phyloP scores from a whole-genome alignment of 805 yeast species.

The Ogataea siamensis region DNA sequence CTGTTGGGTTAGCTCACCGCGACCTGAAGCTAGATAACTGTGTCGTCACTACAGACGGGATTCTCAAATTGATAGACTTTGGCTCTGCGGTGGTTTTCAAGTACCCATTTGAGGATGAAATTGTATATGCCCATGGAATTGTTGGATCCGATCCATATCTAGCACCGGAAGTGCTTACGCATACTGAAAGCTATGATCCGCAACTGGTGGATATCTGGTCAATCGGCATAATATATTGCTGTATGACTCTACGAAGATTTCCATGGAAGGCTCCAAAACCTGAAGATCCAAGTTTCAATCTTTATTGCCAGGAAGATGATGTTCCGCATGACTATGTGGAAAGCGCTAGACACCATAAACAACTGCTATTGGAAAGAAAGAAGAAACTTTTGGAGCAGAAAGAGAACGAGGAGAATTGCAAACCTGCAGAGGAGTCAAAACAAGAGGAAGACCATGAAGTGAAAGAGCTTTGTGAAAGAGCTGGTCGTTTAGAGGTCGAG shows the following conservation, averaged over 20 bases:
- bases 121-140: conserved; percentile 66
- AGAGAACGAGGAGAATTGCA: conserved; percentile 19
- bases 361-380: conserved; percentile 57
- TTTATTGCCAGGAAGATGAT: conserved; percentile 68
- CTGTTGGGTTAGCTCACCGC: conserved; percentile 78
- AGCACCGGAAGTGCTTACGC: conserved; percentile 73
- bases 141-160: conserved; percentile 86
- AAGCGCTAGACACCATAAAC: conserved; percentile 70
- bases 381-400: conserved; percentile 41
- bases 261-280: conserved; percentile 84
- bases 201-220: conserved; percentile 84
- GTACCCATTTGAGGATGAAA: conserved; percentile 64
- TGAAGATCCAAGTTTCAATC: conserved; percentile 65
- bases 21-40: conserved; percentile 83
- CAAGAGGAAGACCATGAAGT: conserved; percentile 1
- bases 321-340: conserved; percentile 71
- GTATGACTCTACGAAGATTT: conserved; percentile 80
- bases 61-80: conserved; percentile 75
- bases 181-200: conserved; percentile 63
- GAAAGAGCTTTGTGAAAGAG: conserved; percentile 2
- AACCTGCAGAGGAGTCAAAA: not conserved
- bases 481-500: conserved; percentile 7
- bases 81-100: conserved; percentile 82
- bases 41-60: conserved; percentile 71
- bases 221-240: conserved; percentile 77